These are phyloP conservation scores for Ceratocystis eucalypticola DNA, from an alignment of 2,329 filamentous ascomycete species.

Conservation along the genomic window DNA sequence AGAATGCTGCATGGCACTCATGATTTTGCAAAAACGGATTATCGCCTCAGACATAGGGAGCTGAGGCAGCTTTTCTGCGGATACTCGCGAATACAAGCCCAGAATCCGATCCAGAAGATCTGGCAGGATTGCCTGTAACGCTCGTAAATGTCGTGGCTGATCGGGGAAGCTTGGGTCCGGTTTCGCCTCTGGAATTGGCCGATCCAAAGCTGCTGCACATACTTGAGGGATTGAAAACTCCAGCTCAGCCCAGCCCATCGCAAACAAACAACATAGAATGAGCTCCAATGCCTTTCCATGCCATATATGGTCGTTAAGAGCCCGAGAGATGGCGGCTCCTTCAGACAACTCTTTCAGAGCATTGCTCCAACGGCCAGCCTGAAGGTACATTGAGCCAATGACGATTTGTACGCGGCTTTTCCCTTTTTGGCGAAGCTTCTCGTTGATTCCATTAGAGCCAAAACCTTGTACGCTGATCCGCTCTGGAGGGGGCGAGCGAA, in stretches of 20 bases:
- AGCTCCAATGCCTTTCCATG: constrained; percentile 89
- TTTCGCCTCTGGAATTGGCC: constrained; percentile 29
- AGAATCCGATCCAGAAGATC: constrained; percentile 64
- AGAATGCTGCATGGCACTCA: constrained; percentile 52
- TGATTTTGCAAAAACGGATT: constrained; percentile 57
- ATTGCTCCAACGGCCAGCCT: constrained; percentile 80
- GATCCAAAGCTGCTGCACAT: constrained; percentile 39
- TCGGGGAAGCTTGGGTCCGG: constrained; percentile 27
- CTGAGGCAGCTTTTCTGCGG: constrained; percentile 56
- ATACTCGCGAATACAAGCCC: constrained; percentile 57
- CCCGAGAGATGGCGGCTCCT: constrained; percentile 61
- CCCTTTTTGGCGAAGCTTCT: constrained; percentile 66
- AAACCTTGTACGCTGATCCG: constrained; percentile 58
- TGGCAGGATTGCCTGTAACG: constrained; percentile 48
- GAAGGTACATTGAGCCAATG: constrained; percentile 72
- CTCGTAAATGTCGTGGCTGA: constrained; percentile 41
- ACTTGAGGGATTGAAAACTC: constrained; percentile 64
- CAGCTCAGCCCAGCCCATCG: constrained; percentile 71
- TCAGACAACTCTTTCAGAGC: constrained; percentile 73
- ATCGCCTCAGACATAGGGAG: constrained; percentile 59
- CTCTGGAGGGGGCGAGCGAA: constrained; percentile 40
- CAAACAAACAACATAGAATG: constrained; percentile 65
- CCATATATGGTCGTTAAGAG: constrained; percentile 87
- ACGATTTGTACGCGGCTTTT: constrained; percentile 68
- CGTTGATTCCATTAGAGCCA: constrained; percentile 54